Evolutionary conservation across 73 alveolate species (phyloP).

Genomic region (Paramecium tetraurelia): DNA sequence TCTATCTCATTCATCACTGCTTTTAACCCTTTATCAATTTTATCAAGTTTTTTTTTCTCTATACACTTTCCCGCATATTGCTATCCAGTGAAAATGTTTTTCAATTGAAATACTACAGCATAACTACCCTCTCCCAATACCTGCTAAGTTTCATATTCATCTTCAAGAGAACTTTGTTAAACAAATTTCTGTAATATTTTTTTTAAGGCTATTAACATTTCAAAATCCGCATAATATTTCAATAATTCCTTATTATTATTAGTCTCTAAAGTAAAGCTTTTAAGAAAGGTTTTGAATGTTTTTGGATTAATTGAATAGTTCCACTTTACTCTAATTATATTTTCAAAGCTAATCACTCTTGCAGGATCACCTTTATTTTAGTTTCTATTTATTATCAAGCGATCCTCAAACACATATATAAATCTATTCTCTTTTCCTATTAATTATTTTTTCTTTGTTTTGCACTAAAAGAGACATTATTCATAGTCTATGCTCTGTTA

Average conservation of each 20-base stretch:
- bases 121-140: constrained; percentile 16
- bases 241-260: background rate
- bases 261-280: background rate
- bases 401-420: constrained; percentile 3
- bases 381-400: background rate
- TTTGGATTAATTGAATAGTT: background rate
- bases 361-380: background rate
- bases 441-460: background rate
- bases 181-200: background rate
- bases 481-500: background rate
- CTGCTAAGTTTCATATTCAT: background rate
- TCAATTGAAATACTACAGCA: background rate
- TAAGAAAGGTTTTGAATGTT: background rate
- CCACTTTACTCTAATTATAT: background rate
- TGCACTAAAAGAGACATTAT: background rate
- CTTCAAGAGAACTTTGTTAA: background rate
- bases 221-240: background rate
- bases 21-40: background rate
- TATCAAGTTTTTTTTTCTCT: background rate
- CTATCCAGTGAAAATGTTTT: background rate
- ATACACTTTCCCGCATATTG: constrained; percentile 24
- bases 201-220: background rate
- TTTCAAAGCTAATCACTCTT: background rate
- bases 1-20: constrained; percentile 6
- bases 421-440: background rate